Evolutionary conservation across 257 asterid species (phyloP), one percentile per base, ranked within the genome.

Genomic region (Solanum bulbocastanum): DNA sequence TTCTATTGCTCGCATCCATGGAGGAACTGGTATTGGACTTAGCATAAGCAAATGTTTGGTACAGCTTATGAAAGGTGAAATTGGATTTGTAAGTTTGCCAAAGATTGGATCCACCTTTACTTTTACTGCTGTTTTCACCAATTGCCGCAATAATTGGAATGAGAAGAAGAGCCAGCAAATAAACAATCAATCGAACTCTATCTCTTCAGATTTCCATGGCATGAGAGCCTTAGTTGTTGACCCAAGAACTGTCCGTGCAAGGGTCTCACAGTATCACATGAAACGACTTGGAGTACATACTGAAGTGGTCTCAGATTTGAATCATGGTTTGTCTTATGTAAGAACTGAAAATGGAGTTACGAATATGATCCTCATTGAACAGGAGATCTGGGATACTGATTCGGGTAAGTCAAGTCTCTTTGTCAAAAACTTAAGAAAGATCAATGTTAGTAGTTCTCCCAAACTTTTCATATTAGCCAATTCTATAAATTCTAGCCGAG

Each of bases 41-140:
- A 97, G 99, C 95, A 97, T 97, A 82, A 97, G 98, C 93, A 94
- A 96, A 94, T 96, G 98, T 90, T 92, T 97, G 90, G 99, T 97
- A 90, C 95, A 94, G 65, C 99, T 97, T 87, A 97, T 97, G 99
- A 96, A 94, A 87, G 99, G 99, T 18, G 98, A 97, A 91, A 96
- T 97, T 7, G 98, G 98, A 88, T 83, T 97, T 62, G 95, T 89
- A 6, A 97, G 99, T 91, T 88, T 78, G 65, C 99, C 99, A 0
- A 91, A 88, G 20, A 87, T 93, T 10, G 99, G 99, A 27, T 96
- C 99, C 7, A 96, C 99, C 36, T 96, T 97, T 78, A 93, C 96
- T 84, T 97, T 97, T 92, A 95, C 99, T 0, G 99, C 98, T 76
- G 93, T 93, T 89, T 94, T 96, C 90, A 23, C 93, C 36, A 90